Conservation (phyloP, 352 stramenopile species). For the Thalassiosira exigua region DNA sequence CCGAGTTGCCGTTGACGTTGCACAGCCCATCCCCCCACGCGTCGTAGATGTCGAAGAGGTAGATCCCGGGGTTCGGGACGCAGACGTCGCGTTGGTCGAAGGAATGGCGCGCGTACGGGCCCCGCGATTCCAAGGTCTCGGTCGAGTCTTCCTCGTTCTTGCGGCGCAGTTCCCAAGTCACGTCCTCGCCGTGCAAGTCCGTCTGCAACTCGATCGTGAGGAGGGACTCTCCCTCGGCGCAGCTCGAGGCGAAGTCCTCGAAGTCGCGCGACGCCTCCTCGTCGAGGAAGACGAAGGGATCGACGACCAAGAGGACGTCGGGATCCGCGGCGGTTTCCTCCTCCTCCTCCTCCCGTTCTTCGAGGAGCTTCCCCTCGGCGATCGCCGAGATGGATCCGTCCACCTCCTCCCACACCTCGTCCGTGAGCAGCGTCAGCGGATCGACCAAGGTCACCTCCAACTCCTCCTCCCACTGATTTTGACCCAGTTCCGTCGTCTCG, state of each 20-base stretch:
- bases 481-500: too few species aligned
- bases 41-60: slow-evolving; percentile 41
- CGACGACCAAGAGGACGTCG: too few species aligned
- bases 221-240: slow-evolving; percentile 17
- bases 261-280: neutral
- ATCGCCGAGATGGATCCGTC: neutral
- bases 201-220: slow-evolving; percentile 52
- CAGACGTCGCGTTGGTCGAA: slow-evolving; percentile 41
- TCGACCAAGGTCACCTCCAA: neutral
- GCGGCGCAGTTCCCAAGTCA: slow-evolving; percentile 24
- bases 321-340: too few species aligned
- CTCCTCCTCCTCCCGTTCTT: too few species aligned
- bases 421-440: neutral
- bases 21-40: slow-evolving; percentile 39
- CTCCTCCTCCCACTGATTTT: neutral
- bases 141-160: slow-evolving; percentile 9
- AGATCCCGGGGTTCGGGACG: neutral
- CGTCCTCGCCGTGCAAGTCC: slow-evolving; percentile 41
- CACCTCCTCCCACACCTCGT: neutral
- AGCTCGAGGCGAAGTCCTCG: slow-evolving; percentile 9
- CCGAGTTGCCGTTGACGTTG: neutral
- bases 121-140: neutral
- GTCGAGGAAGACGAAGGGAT: neutral
- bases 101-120: slow-evolving; percentile 23
- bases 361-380: too few species aligned